phyloP scores from a whole-genome alignment of 192 early-diverging fungal species.

The Fimicolochytrium jonesii region DNA sequence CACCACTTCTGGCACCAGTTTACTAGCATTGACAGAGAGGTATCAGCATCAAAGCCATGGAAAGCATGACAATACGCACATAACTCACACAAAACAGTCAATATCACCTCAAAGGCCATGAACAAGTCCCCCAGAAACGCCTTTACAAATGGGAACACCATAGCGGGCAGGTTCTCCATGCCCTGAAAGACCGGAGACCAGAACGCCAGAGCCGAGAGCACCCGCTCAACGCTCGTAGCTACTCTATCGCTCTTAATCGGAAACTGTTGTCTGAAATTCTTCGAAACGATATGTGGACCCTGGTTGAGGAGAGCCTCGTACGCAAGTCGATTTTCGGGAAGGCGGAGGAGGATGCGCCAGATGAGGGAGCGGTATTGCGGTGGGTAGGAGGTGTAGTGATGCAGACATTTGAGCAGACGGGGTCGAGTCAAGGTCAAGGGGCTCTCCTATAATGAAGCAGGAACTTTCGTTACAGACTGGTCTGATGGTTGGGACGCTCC shows the following conservation, averaged over 20 bases:
- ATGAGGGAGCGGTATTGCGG: slow-evolving; percentile 47
- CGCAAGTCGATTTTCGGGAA: slow-evolving; percentile 50
- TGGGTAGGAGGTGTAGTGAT: slow-evolving; percentile 45
- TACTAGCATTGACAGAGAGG: slow-evolving; percentile 24
- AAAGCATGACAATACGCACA: background rate
- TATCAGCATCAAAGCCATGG: no score
- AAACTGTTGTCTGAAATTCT: slow-evolving; percentile 41
- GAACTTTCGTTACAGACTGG: no score
- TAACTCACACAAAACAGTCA: slow-evolving; percentile 48
- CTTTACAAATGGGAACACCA: slow-evolving; percentile 59
- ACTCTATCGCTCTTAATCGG: slow-evolving; percentile 48
- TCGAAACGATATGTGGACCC: slow-evolving; percentile 38
- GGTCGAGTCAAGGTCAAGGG: slow-evolving; percentile 18
- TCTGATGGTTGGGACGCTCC: no score
- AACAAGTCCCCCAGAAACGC: slow-evolving; percentile 51
- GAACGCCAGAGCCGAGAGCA: slow-evolving; percentile 49
- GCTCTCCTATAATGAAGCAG: no score
- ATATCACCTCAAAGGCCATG: slow-evolving; percentile 47
- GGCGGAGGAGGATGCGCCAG: slow-evolving; percentile 46
- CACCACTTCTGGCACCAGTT: slow-evolving; percentile 70
- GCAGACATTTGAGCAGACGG: slow-evolving; percentile 36
- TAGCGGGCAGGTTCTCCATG: slow-evolving; percentile 54
- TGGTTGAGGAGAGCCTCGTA: slow-evolving; percentile 49
- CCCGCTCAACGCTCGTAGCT: slow-evolving; percentile 45
- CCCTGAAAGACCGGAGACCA: slow-evolving; percentile 61